These are phyloP conservation scores for Harrya chromipes DNA, from an alignment of 768 basidiomycete species.

Conservation along the genomic window DNA sequence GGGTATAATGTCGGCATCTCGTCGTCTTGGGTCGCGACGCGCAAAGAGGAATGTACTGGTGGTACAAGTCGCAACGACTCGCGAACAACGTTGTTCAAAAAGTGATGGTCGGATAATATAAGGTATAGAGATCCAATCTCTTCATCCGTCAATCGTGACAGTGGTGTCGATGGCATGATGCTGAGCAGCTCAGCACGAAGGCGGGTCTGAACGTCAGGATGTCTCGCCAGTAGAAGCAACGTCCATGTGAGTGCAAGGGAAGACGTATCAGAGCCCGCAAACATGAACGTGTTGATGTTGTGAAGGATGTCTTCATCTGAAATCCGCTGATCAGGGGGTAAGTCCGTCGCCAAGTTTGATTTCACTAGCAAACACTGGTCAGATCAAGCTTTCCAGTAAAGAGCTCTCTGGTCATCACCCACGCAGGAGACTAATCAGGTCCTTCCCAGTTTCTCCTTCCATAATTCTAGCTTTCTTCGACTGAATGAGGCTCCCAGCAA, in stretches of 20 bases:
- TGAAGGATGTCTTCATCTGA: conserved; percentile 86
- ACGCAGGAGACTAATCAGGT: conserved; percentile 77
- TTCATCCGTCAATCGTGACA: conserved; percentile 53
- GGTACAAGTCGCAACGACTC: conserved; percentile 78
- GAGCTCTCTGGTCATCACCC: conserved; percentile 32
- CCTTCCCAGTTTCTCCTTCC: conserved; percentile 65
- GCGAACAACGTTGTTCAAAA: conserved; percentile 70
- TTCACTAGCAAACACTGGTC: conserved; percentile 52
- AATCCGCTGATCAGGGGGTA: conserved; percentile 66
- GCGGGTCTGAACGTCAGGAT: conserved; percentile 63
- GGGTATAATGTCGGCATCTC: conserved; percentile 69
- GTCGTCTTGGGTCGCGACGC: conserved; percentile 77
- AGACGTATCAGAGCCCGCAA: conserved; percentile 87
- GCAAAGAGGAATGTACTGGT: conserved; percentile 77
- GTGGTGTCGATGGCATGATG: conserved; percentile 39
- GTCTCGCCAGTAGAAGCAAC: conserved; percentile 65
- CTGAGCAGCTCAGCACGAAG: conserved; percentile 66
- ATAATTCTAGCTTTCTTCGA: conserved; percentile 73
- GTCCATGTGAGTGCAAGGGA: conserved; percentile 85
- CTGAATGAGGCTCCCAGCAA: conserved; percentile 73
- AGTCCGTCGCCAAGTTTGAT: conserved; percentile 72
- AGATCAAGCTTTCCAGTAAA: background rate
- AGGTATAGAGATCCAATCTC: conserved; percentile 61
- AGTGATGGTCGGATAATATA: conserved; percentile 58
- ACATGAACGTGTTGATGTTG: conserved; percentile 87